phyloP scores from a whole-genome alignment of 169 alveolate genomes.

The Plasmodium knowlesi region DNA sequence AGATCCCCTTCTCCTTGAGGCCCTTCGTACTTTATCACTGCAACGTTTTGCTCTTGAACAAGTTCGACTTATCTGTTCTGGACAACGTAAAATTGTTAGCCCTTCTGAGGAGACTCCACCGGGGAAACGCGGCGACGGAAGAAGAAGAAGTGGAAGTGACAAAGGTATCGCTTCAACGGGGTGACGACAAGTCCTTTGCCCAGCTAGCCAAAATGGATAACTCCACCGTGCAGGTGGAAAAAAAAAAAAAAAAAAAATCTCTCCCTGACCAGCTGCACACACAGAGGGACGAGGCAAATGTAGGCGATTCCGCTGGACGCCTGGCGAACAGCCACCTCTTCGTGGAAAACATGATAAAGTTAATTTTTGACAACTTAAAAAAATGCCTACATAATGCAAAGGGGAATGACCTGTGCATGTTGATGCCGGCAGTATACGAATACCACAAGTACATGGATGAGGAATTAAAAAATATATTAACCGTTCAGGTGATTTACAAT shows the following conservation, averaged over 20 bases:
- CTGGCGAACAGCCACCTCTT: not conserved
- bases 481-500: conserved; percentile 62
- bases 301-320: not conserved
- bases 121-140: not conserved
- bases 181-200: not conserved
- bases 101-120: conserved; percentile 10
- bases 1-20: conserved; percentile 18
- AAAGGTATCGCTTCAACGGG: not conserved
- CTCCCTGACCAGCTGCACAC: not conserved
- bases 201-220: conserved; percentile 9
- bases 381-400: conserved; percentile 41
- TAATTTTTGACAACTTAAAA: conserved; percentile 51
- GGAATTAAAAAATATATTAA: conserved; percentile 72
- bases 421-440: conserved; percentile 59
- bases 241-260: not conserved
- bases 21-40: conserved; percentile 34
- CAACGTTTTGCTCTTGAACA: conserved; percentile 36
- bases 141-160: not conserved
- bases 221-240: not conserved
- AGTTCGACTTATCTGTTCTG: conserved; percentile 46
- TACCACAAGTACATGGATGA: conserved; percentile 70
- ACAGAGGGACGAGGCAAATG: not conserved
- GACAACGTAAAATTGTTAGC: conserved; percentile 52
- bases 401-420: conserved; percentile 41
- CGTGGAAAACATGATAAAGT: conserved; percentile 43